Evolutionary conservation across 2,329 filamentous ascomycete species (phyloP), one percentile per base, ranked within the genome.

Genomic region (Fusarium devonianum): DNA sequence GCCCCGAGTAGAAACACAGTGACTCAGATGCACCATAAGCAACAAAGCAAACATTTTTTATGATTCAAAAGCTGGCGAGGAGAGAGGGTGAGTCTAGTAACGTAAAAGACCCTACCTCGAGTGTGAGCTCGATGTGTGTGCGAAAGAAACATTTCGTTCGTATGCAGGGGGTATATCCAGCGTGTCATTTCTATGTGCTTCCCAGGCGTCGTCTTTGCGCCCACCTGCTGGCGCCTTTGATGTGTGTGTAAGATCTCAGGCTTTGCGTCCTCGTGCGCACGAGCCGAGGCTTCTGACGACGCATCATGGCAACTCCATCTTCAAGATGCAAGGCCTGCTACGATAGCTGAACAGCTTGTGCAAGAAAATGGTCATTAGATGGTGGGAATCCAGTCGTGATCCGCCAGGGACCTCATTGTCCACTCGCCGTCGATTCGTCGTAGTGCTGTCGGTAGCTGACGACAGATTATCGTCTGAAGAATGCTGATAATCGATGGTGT

Each of bases 161-260:
- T 65, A 63, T 63, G 62, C 55, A 62, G 58, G 62, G n/a, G 62
- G 62, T 65, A 65, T 65, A 65, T 65, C 62, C 62, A 65, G 62
- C 62, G 60, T 65, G 51, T 65, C 62, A 62, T 65, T 60, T 65
- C 62, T 65, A 65, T 63, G 62, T 63, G 62, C 60, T 54, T 51
- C 50, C n/a, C 40, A 60, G 60, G 62, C 62, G 52, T 62, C 48
- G 51, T 60, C 34, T 45, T 61, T 42, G 56, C 47, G 32, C 58
- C 55, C 34, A 53, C 62, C 62, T 59, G 51, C 52, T 54, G 37
- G 59, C 62, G 64, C 62, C 37, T 56, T 54, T 51, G 44, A 25
- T 51, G 34, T 56, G 37, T 49, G 21, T 51, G 32, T 41, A 39
- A 36, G 46, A 39, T 38, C 34, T 55, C 49, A 22, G 51, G 45